These are phyloP conservation scores for Acanthamoeba lenticulata DNA, from an alignment of 208 protist species.

Conservation along the genomic window DNA sequence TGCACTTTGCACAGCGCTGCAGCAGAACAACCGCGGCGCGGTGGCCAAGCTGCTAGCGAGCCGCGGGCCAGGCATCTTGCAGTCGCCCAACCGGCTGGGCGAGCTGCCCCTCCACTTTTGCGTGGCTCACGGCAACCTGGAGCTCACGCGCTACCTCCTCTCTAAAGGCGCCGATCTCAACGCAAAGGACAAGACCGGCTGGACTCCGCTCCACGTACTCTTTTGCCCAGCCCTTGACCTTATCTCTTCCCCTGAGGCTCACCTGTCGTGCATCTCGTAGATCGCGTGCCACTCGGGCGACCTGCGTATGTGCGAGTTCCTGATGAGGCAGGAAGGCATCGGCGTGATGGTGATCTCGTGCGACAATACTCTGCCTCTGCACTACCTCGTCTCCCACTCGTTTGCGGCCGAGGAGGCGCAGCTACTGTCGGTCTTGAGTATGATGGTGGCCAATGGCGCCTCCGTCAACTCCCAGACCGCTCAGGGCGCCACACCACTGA, in stretches of 20 bases:
- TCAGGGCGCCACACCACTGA: slow-evolving; percentile 31
- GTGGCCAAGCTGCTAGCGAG: slow-evolving; percentile 18
- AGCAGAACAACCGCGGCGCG: not conserved
- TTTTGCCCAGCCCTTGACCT: not conserved
- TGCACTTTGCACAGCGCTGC: not conserved
- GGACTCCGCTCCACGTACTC: slow-evolving; percentile 61
- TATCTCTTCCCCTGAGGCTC: not conserved
- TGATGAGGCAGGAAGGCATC: slow-evolving; percentile 61
- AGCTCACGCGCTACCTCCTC: slow-evolving; percentile 24
- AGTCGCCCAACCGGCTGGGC: slow-evolving; percentile 56
- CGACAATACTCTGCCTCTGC: slow-evolving; percentile 63
- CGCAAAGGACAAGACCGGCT: slow-evolving; percentile 56
- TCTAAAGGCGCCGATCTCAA: slow-evolving; percentile 60
- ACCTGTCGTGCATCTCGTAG: not conserved
- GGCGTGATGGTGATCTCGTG: slow-evolving; percentile 68
- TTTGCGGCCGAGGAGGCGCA: slow-evolving; percentile 60
- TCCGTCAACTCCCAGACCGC: slow-evolving; percentile 56
- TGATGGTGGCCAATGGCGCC: slow-evolving; percentile 59
- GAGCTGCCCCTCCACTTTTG: slow-evolving; percentile 46
- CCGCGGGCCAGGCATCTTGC: slow-evolving; percentile 11
- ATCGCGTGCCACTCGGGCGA: slow-evolving; percentile 64
- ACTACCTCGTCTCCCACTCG: slow-evolving; percentile 69
- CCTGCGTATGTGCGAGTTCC: slow-evolving; percentile 66
- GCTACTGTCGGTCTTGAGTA: not conserved
- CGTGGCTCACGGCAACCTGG: slow-evolving; percentile 55